Evolutionary conservation across 1,139 yeast genomes (phyloP).

Genomic region (Candida sp.): DNA sequence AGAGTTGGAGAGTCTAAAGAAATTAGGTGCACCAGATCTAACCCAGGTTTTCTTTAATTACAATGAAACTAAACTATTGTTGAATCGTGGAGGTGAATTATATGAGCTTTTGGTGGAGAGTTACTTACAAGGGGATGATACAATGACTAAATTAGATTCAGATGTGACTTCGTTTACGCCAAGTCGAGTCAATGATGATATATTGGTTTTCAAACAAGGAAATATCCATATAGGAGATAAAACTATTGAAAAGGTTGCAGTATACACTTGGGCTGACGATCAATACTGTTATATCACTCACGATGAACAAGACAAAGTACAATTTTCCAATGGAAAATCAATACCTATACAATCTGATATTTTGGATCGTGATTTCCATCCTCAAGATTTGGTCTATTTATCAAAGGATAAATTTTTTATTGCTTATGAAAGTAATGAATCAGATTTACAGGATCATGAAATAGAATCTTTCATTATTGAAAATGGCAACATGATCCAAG

Average conservation of each 20-base stretch:
- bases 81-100: conserved; percentile 13
- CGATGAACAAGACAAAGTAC: conserved; percentile 3
- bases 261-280: conserved; percentile 1
- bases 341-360: conserved; percentile 4
- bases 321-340: background rate
- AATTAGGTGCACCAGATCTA: conserved; percentile 9
- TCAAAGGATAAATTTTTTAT: background rate
- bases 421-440: background rate
- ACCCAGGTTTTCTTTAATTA: conserved; percentile 24
- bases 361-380: conserved; percentile 15
- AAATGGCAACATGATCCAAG: background rate
- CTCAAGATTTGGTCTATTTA: background rate
- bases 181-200: conserved; percentile 6
- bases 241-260: conserved; percentile 1
- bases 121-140: background rate
- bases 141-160: background rate
- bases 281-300: conserved; percentile 6
- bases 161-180: background rate
- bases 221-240: background rate
- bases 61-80: conserved; percentile 19
- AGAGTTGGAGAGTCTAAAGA: conserved; percentile 4
- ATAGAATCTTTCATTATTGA: background rate
- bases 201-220: conserved; percentile 5
- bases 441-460: background rate
- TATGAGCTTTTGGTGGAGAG: background rate